phyloP scores from a whole-genome alignment of 306 rosid genomes.

The Citrullus mucosospermus region DNA sequence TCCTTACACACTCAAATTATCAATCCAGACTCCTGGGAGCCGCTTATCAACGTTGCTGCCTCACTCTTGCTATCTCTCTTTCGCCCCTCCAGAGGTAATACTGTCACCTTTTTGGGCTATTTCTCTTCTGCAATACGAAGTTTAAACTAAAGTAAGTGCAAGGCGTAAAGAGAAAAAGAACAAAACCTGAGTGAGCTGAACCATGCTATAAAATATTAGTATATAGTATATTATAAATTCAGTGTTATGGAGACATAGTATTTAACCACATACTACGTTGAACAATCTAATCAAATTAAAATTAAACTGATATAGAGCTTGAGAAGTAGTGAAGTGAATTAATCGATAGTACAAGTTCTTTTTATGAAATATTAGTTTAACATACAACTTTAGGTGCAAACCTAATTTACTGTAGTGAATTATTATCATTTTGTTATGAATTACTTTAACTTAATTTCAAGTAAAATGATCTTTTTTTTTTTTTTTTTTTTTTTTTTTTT shows the following conservation, averaged over 20 bases:
- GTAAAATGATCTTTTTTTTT: background rate
- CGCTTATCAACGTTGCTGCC: constrained; percentile 36
- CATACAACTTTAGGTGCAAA: background rate
- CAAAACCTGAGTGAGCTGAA: background rate
- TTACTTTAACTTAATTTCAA: background rate
- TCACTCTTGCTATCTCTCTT: constrained; percentile 61
- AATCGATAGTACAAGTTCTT: background rate
- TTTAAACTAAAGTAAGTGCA: background rate
- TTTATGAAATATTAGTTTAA: background rate
- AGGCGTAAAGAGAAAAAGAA: background rate
- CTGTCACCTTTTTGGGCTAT: constrained; percentile 2
- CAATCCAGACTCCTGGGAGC: constrained; percentile 53
- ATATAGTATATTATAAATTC: background rate
- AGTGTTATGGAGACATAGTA: background rate
- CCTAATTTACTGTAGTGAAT: background rate
- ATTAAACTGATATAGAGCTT: background rate
- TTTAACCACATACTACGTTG: background rate
- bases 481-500: no score
- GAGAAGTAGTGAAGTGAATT: background rate
- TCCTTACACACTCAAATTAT: constrained; percentile 35
- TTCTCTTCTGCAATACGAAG: background rate
- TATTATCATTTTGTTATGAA: background rate
- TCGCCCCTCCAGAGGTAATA: constrained; percentile 88
- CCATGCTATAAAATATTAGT: background rate
- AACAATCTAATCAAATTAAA: background rate